These are phyloP conservation scores for Taiozyma sp. DNA, from an alignment of 1,139 yeast species.

Conservation along the genomic window DNA sequence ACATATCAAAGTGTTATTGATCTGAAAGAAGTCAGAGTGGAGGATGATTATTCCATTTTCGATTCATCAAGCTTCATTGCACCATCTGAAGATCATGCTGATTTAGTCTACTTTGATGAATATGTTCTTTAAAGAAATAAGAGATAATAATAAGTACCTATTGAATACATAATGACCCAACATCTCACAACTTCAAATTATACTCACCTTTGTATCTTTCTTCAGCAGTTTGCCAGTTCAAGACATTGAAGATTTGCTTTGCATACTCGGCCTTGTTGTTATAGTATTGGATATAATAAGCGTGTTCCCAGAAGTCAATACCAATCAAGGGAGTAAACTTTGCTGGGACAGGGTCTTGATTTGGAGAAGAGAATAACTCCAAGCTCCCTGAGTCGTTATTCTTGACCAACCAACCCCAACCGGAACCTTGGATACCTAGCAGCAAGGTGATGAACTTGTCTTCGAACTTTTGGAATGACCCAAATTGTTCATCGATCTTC, in stretches of 20 bases:
- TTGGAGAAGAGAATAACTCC: slow-evolving; percentile 77
- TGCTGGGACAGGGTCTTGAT: slow-evolving; percentile 78
- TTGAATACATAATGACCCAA: background rate
- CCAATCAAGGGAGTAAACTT: slow-evolving; percentile 75
- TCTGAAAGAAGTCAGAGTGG: slow-evolving; percentile 24
- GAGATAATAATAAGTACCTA: background rate
- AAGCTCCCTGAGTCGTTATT: slow-evolving; percentile 67
- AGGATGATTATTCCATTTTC: slow-evolving; percentile 33
- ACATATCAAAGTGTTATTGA: slow-evolving; percentile 46
- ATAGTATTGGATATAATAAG: slow-evolving; percentile 91
- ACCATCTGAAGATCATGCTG: slow-evolving; percentile 27
- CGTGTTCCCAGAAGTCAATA: slow-evolving; percentile 98
- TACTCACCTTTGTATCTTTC: slow-evolving; percentile 33
- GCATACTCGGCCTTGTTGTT: slow-evolving; percentile 91
- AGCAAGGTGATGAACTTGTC: slow-evolving; percentile 63
- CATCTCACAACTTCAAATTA: slow-evolving; percentile 3
- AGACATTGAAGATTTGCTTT: slow-evolving; percentile 91
- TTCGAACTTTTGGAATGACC: slow-evolving; percentile 69
- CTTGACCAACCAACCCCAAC: slow-evolving; percentile 94
- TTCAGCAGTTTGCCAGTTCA: slow-evolving; percentile 92
- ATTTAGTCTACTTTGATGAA: slow-evolving; percentile 35
- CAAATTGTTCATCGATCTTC: slow-evolving; percentile 63
- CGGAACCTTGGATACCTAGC: slow-evolving; percentile 95
- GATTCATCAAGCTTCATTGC: slow-evolving; percentile 29
- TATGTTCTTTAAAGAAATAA: slow-evolving; percentile 25